Evolutionary conservation across 2,329 filamentous ascomycete genomes (phyloP).

Genomic region (Beauveria rudraprayagi): DNA sequence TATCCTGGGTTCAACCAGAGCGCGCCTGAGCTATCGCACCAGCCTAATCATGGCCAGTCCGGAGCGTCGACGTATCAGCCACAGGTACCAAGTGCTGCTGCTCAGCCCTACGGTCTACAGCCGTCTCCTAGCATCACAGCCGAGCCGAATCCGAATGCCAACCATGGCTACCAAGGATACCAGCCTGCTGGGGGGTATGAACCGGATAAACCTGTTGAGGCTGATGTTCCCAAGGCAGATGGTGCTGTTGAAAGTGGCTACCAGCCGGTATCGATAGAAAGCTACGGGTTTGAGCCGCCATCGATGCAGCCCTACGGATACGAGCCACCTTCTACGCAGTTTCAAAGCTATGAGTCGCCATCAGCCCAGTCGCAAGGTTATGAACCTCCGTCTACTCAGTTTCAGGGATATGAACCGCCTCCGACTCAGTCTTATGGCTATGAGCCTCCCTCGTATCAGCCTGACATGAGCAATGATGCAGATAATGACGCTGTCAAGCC

Average conservation of each 20-base stretch:
- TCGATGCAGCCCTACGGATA: conserved; percentile 5
- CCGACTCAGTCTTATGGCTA: conserved; percentile 53
- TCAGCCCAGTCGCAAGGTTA: neutral
- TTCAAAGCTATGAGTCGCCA: neutral
- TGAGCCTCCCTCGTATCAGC: conserved; percentile 50
- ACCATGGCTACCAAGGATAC: conserved; percentile 25
- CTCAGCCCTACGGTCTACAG: conserved; percentile 23
- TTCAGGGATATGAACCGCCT: conserved; percentile 49
- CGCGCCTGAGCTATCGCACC: neutral
- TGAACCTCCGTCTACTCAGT: conserved; percentile 6
- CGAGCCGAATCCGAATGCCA: conserved; percentile 24
- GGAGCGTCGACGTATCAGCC: neutral
- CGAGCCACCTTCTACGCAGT: neutral
- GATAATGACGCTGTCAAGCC: conserved; percentile 46
- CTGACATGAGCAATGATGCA: conserved; percentile 34
- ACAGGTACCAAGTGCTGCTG: conserved; percentile 15
- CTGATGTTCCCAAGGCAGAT: conserved; percentile 12
- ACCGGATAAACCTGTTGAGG: conserved; percentile 27
- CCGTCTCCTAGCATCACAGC: conserved; percentile 18
- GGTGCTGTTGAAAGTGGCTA: conserved; percentile 12
- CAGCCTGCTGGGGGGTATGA: conserved; percentile 40
- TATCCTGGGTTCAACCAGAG: conserved; percentile 2
- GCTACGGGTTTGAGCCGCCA: conserved; percentile 1
- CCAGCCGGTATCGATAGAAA: neutral
- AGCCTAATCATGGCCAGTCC: neutral